A percentile compares a stretch with the other conserved stretches of the same genome.
Conservation (phyloP, 148 eudicot genomes). For the Talinum fruticosum region DNA sequence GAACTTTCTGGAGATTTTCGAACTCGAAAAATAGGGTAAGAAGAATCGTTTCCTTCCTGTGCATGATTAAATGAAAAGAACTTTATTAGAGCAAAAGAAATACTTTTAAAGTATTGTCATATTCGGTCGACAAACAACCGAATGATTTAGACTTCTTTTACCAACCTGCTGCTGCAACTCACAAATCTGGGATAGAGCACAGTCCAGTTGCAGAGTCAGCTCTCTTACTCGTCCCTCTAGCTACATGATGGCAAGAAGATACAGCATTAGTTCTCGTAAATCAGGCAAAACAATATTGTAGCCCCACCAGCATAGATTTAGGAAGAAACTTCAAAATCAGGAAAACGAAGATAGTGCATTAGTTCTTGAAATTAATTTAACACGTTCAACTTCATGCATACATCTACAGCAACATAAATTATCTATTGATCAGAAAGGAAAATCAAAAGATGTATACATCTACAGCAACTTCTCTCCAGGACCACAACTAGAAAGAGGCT, state of each 20-base stretch:
- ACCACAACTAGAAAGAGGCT: neutral
- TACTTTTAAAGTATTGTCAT: neutral
- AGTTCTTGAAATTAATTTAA: neutral
- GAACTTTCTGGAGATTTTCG: constrained; percentile 43
- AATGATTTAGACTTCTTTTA: constrained; percentile 42
- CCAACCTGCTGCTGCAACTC: constrained; percentile 50
- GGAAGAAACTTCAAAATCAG: neutral
- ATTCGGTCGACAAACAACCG: too few species aligned
- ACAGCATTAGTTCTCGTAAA: neutral
- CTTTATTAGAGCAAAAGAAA: constrained; percentile 10
- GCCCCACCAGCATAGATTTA: neutral
- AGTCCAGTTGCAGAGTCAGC: constrained; percentile 65
- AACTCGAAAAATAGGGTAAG: constrained; percentile 55
- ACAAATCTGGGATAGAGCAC: constrained; percentile 68
- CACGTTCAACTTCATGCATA: neutral
- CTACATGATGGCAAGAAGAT: constrained; percentile 34
- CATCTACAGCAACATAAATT: too few species aligned
- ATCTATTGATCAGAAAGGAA: neutral
- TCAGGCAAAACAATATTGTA: neutral
- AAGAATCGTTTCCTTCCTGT: constrained; percentile 49
- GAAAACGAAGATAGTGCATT: neutral
- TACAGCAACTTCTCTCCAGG: neutral
- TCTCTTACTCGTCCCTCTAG: constrained; percentile 69
- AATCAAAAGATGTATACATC: too few species aligned
- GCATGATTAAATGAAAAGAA: constrained; percentile 6